A percentile compares a stretch with the other conserved stretches of the same genome.
phyloP scores from a whole-genome alignment of 2,329 filamentous ascomycete genomes.

The Sclerotinia sclerotiorum region DNA sequence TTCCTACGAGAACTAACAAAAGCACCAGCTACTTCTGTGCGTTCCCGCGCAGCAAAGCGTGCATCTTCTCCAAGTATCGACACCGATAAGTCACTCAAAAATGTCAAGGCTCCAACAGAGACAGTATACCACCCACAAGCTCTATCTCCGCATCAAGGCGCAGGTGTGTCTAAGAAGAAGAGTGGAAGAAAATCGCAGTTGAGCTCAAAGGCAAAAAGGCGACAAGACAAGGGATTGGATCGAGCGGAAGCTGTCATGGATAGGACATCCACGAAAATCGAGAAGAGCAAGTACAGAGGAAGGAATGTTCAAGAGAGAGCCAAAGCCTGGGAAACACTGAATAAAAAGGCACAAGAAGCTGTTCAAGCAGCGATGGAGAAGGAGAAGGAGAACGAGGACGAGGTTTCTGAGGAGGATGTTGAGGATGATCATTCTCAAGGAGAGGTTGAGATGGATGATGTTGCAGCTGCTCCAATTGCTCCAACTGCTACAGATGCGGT shows the following conservation, averaged over 20 bases:
- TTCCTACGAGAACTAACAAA: neutral
- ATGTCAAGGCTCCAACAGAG: constrained; percentile 52
- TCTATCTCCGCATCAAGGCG: constrained; percentile 64
- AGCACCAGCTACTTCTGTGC: constrained; percentile 53
- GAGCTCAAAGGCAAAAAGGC: constrained; percentile 55
- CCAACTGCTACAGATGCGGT: constrained; percentile 15
- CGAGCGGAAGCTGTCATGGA: constrained; percentile 60
- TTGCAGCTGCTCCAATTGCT: constrained; percentile 8
- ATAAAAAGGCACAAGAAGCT: constrained; percentile 44
- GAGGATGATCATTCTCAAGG: constrained; percentile 22
- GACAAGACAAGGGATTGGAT: constrained; percentile 58
- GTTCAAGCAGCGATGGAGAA: constrained; percentile 34
- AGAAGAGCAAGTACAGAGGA: constrained; percentile 54
- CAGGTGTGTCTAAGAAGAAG: constrained; percentile 71
- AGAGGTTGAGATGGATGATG: constrained; percentile 22
- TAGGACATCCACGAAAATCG: constrained; percentile 56
- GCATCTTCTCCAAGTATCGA: constrained; percentile 69
- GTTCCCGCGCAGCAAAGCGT: constrained; percentile 73
- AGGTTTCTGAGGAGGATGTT: constrained; percentile 27
- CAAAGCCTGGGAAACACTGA: constrained; percentile 60
- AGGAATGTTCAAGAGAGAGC: constrained; percentile 50
- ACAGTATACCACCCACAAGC: constrained; percentile 59
- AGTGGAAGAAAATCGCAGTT: constrained; percentile 53
- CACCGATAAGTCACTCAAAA: constrained; percentile 69
- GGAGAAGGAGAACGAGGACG: constrained; percentile 25